Percentiles rank a stretch among this genome's conserved stretches.
Conservation (phyloP, 1,139 yeast genomes). For the Hyphopichia khmerensis region DNA sequence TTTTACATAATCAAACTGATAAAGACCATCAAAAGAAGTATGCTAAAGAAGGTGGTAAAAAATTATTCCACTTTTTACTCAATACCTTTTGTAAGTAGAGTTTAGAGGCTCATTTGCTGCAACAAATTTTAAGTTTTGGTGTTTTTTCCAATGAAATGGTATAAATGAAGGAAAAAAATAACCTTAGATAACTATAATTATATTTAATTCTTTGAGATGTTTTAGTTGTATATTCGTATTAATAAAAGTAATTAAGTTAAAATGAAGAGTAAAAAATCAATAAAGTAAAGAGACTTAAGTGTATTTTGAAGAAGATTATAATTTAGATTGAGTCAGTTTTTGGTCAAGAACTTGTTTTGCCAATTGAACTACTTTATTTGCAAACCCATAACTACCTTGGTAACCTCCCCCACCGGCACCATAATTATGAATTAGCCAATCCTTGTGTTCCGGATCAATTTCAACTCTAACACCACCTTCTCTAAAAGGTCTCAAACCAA, state of each 20-base stretch:
- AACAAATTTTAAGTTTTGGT: too few relatives aligned
- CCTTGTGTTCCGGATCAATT: slow-evolving; percentile 19
- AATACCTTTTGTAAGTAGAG: slow-evolving; percentile 16
- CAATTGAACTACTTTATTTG: slow-evolving; percentile 23
- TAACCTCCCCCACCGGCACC: slow-evolving; percentile 58
- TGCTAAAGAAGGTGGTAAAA: slow-evolving; percentile 29
- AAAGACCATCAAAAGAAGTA: slow-evolving; percentile 40
- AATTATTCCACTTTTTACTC: slow-evolving; percentile 19
- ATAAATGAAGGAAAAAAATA: too few relatives aligned
- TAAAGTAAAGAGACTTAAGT: too few relatives aligned
- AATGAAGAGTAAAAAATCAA: too few relatives aligned
- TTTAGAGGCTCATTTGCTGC: background rate
- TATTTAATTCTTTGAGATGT: background rate
- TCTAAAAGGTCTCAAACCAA: slow-evolving; percentile 52
- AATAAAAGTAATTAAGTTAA: too few relatives aligned
- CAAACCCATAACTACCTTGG: slow-evolving; percentile 48
- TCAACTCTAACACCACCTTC: slow-evolving; percentile 47
- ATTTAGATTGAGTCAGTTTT: background rate
- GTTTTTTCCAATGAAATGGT: too few relatives aligned
- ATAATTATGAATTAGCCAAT: slow-evolving; percentile 47
- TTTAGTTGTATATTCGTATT: background rate
- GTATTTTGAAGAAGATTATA: too few relatives aligned
- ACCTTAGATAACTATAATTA: too few relatives aligned
- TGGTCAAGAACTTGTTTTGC: slow-evolving; percentile 8
- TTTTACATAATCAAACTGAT: slow-evolving; percentile 30